Evolutionary conservation across 768 basidiomycete genomes (phyloP).

Genomic region (Hortiboletus campestris): DNA sequence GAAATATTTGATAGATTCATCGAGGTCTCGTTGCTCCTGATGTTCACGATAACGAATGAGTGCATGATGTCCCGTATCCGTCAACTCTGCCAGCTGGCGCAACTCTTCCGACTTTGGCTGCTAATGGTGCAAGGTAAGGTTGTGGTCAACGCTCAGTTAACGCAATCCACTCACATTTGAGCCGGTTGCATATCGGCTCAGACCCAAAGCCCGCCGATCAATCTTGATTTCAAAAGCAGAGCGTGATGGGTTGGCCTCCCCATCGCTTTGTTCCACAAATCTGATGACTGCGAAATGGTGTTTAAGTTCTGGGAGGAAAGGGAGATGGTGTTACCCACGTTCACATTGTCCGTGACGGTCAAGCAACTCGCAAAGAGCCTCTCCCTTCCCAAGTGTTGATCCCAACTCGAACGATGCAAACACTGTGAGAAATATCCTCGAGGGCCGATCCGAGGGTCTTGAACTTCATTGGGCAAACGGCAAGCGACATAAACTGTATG

Average conservation of each 20-base stretch:
- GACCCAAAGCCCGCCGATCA: too few species aligned
- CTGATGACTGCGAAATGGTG: neutral
- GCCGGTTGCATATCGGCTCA: too few species aligned
- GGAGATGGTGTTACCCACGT: neutral
- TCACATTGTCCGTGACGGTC: neutral
- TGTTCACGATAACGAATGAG: neutral
- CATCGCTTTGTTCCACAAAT: neutral
- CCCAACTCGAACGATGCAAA: conserved; percentile 8
- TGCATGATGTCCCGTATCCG: neutral
- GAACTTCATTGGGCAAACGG: neutral
- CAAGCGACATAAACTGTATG: neutral
- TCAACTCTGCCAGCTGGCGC: neutral
- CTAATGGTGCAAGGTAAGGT: neutral
- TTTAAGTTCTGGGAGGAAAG: too few species aligned
- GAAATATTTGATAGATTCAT: conserved; percentile 17
- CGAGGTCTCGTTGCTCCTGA: conserved; percentile 4
- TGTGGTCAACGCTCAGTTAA: neutral
- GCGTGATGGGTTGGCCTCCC: neutral
- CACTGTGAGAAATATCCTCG: neutral
- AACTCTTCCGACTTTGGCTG: neutral
- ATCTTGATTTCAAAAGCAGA: neutral
- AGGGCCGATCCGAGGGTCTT: neutral
- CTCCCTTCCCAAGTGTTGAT: conserved; percentile 4
- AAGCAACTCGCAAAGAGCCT: neutral
- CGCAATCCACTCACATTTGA: neutral